These are phyloP conservation scores for Crepidotus variabilis DNA, from an alignment of 768 basidiomycete genomes.

Conservation along the genomic window DNA sequence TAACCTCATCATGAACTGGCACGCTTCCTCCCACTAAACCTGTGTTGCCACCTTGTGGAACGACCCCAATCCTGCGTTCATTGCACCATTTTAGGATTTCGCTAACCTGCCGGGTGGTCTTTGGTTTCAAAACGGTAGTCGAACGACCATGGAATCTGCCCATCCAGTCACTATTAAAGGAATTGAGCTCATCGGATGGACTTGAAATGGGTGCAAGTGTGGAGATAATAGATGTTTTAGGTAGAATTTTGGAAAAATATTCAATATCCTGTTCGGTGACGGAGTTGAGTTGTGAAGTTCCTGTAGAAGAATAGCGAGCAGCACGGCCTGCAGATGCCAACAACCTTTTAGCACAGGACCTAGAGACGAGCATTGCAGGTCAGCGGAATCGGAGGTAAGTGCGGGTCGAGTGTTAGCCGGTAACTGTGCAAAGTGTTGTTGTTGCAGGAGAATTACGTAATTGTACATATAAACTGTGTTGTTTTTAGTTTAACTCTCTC, in stretches of 20 bases:
- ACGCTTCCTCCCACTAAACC: conserved; percentile 96
- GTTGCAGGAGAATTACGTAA: conserved; percentile 1
- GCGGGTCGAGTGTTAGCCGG: not conserved
- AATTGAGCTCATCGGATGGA: conserved; percentile 61
- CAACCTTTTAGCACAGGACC: conserved; percentile 10
- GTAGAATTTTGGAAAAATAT: conserved; percentile 65
- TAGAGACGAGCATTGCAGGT: not conserved
- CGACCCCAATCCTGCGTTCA: conserved; percentile 77
- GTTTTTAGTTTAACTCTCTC: not conserved
- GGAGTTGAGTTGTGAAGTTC: conserved; percentile 34
- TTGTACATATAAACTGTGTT: not conserved
- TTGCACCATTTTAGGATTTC: conserved; percentile 87
- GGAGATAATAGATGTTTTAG: conserved; percentile 61
- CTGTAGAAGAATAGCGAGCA: conserved; percentile 20
- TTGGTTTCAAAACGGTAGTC: conserved; percentile 85
- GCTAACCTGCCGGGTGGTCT: conserved; percentile 83
- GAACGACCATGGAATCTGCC: conserved; percentile 87
- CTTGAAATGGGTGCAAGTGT: conserved; percentile 50
- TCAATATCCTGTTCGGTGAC: conserved; percentile 57
- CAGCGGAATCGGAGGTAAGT: not conserved
- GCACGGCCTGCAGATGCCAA: conserved; percentile 17
- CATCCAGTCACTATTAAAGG: conserved; percentile 94
- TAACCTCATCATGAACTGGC: conserved; percentile 82
- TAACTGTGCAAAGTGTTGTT: not conserved
- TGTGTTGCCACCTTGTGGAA: conserved; percentile 98